A percentile compares a stretch with the other conserved stretches of the same genome.
Conservation (phyloP, 106 monocot species). For the Dendrobium nobile region DNA sequence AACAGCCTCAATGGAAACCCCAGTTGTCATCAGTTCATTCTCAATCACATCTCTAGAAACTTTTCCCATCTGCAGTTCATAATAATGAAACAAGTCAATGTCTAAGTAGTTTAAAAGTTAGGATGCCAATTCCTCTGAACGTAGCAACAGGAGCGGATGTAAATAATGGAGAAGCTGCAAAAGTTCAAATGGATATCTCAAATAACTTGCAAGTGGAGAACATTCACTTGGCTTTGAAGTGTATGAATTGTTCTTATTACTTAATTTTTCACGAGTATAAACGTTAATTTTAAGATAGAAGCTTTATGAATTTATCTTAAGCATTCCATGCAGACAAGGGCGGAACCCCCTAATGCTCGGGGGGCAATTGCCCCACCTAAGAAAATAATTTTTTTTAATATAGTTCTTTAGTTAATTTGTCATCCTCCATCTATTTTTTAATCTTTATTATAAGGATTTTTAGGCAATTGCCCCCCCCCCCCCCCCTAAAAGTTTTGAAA, state of each 20-base stretch:
- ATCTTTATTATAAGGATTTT: too few species aligned
- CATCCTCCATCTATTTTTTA: too few species aligned
- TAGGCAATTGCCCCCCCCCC: too few species aligned
- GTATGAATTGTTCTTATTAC: neutral
- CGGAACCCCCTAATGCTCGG: too few species aligned
- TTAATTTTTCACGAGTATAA: neutral
- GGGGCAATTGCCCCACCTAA: too few species aligned
- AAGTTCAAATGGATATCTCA: neutral
- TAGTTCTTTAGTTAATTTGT: too few species aligned
- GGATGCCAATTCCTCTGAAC: neutral
- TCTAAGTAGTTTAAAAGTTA: neutral
- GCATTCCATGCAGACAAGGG: neutral
- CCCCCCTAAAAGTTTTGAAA: too few species aligned
- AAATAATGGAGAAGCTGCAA: neutral
- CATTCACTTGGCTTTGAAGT: neutral
- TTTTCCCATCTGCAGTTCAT: slow-evolving; percentile 69
- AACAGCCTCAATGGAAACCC: slow-evolving; percentile 62
- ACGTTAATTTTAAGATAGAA: neutral
- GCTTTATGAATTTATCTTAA: neutral
- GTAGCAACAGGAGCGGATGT: neutral
- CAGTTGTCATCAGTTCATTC: slow-evolving; percentile 55
- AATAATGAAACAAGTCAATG: neutral
- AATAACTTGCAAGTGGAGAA: neutral
- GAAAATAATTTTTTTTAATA: too few species aligned
- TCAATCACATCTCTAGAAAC: slow-evolving; percentile 84